Conservation (phyloP, 768 basidiomycete genomes). For the Tylopilus sp. region DNA sequence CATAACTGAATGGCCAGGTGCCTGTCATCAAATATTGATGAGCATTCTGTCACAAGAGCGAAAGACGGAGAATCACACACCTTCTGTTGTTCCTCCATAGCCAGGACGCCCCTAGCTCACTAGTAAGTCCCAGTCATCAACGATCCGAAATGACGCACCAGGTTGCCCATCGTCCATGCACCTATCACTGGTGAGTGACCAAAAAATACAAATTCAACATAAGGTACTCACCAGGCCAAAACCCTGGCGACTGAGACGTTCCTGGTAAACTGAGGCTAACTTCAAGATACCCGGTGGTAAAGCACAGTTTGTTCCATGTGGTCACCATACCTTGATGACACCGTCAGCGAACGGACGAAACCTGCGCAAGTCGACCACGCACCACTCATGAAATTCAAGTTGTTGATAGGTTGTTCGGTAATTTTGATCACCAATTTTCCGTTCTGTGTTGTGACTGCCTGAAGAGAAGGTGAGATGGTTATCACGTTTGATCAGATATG, state of each 20-base stretch:
- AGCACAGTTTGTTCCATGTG: slow-evolving; percentile 94
- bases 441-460: slow-evolving; percentile 68
- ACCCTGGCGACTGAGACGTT: slow-evolving; percentile 52
- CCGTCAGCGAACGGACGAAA: slow-evolving; percentile 6
- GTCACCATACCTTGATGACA: slow-evolving; percentile 57
- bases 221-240: slow-evolving; percentile 77
- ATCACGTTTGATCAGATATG: not conserved
- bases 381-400: slow-evolving; percentile 84
- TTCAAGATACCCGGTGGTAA: slow-evolving; percentile 90
- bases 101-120: slow-evolving; percentile 71
- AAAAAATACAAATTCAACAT: not conserved
- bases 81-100: slow-evolving; percentile 88
- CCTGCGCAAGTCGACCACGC: slow-evolving; percentile 23
- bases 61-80: slow-evolving; percentile 26
- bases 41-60: not conserved
- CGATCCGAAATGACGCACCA: slow-evolving; percentile 25
- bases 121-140: slow-evolving; percentile 9
- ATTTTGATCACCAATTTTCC: slow-evolving; percentile 84
- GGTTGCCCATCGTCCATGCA: slow-evolving; percentile 77
- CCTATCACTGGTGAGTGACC: slow-evolving; percentile 31
- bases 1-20: slow-evolving; percentile 81
- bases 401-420: slow-evolving; percentile 62
- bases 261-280: slow-evolving; percentile 77
- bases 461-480: slow-evolving; percentile 1
- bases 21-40: slow-evolving; percentile 25